Percentiles rank a stretch among this genome's conserved stretches.
These are phyloP conservation scores for Geosmithia morbida DNA, from an alignment of 2,329 filamentous ascomycete species.

Conservation along the genomic window DNA sequence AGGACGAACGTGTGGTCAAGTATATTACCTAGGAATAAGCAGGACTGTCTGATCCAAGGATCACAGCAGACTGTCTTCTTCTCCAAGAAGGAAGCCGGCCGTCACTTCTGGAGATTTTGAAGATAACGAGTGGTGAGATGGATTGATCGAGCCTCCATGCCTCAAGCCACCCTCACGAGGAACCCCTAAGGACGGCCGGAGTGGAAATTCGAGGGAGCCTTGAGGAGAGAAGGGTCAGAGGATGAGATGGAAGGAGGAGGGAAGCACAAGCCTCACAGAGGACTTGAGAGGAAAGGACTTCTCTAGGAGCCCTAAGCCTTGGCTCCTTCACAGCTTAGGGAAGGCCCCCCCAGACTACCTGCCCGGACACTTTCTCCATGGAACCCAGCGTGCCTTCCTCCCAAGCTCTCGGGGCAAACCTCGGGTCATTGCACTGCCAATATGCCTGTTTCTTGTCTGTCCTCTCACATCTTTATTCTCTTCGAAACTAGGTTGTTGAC, in stretches of 20 bases:
- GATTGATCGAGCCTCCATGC: background rate
- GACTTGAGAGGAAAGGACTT: background rate
- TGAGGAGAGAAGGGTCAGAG: background rate
- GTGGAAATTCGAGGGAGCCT: background rate
- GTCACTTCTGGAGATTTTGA: background rate
- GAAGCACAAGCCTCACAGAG: background rate
- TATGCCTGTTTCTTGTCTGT: background rate
- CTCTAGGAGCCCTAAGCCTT: background rate
- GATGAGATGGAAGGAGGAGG: background rate
- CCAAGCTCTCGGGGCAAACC: slow-evolving; percentile 1
- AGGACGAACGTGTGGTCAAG: background rate
- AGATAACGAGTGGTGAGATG: background rate
- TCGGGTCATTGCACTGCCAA: background rate
- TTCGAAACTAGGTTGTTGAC: too few species aligned
- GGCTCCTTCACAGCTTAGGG: background rate
- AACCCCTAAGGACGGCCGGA: background rate
- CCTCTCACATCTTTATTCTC: too few species aligned
- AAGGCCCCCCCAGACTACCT: background rate
- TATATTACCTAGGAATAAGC: background rate
- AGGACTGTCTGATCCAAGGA: background rate
- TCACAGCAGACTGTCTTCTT: background rate
- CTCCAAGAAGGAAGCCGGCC: background rate
- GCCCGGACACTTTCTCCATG: background rate
- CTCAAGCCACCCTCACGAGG: background rate
- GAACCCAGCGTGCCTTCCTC: slow-evolving; percentile 2